These are phyloP conservation scores for Novymonas esmeraldas DNA, from an alignment of 208 protist genomes.

Conservation along the genomic window DNA sequence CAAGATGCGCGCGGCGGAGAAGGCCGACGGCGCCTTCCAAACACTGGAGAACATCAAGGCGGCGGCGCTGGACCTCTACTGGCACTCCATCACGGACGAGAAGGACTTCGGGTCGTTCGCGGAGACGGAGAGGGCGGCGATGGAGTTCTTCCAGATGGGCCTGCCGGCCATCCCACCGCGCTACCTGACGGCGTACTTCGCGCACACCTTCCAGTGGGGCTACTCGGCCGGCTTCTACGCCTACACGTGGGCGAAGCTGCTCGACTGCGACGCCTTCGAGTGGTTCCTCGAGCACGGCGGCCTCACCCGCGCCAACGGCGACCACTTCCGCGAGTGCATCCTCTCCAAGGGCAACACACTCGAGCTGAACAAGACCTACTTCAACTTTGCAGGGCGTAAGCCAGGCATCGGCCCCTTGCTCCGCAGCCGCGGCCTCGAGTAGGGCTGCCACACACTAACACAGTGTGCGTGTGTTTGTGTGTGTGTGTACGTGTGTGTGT, in stretches of 20 bases:
- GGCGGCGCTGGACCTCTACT: slow-evolving; percentile 54
- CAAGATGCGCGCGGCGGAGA: slow-evolving; percentile 47
- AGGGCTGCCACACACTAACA: not conserved
- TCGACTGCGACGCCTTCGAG: slow-evolving; percentile 66
- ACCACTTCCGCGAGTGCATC: slow-evolving; percentile 72
- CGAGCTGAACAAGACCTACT: slow-evolving; percentile 52
- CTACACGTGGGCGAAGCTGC: slow-evolving; percentile 78
- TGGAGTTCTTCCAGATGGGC: slow-evolving; percentile 25
- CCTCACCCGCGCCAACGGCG: slow-evolving; percentile 52
- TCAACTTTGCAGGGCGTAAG: slow-evolving; percentile 45
- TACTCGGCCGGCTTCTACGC: slow-evolving; percentile 81
- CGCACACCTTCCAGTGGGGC: slow-evolving; percentile 78
- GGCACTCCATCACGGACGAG: slow-evolving; percentile 53
- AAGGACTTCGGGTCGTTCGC: slow-evolving; percentile 26
- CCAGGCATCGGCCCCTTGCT: slow-evolving; percentile 40
- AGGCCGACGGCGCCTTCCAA: slow-evolving; percentile 41
- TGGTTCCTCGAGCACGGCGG: slow-evolving; percentile 72
- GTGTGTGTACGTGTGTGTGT: too few species aligned
- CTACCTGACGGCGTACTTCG: slow-evolving; percentile 58
- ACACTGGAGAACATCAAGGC: slow-evolving; percentile 67
- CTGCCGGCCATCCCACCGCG: slow-evolving; percentile 36
- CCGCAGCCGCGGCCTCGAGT: slow-evolving; percentile 36
- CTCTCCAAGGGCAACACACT: slow-evolving; percentile 62
- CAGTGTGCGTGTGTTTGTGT: too few species aligned
- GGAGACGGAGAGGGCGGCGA: slow-evolving; percentile 40